Evolutionary conservation across 805 yeast genomes (phyloP).

Genomic region (Kluyveromyces lactis): DNA sequence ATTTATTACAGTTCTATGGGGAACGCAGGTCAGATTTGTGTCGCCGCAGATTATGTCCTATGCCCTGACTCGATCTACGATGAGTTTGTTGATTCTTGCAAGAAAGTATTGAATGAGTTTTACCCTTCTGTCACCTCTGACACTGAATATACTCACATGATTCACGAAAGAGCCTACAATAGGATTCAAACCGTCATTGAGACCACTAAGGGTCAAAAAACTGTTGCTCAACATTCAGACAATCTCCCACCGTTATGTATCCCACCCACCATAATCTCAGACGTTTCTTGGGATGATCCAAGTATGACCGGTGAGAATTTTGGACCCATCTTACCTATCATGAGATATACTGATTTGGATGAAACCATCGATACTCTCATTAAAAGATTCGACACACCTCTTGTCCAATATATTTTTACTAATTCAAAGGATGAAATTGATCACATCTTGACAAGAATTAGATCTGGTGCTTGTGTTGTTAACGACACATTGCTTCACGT

Average conservation of each 20-base stretch:
- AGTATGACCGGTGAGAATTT: constrained; percentile 72
- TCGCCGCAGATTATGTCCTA: constrained; percentile 75
- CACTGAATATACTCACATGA: constrained; percentile 51
- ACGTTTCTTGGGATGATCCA: constrained; percentile 57
- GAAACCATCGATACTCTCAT: constrained; percentile 38
- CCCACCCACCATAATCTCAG: constrained; percentile 65
- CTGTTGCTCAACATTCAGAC: constrained; percentile 40
- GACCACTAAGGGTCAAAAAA: constrained; percentile 39
- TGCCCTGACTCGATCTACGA: constrained; percentile 53
- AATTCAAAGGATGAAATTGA: constrained; percentile 39
- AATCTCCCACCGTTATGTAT: constrained; percentile 36
- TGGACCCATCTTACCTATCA: constrained; percentile 77
- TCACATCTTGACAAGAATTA: constrained; percentile 40
- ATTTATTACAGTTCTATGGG: constrained; percentile 69
- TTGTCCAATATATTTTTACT: constrained; percentile 69
- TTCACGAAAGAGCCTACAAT: constrained; percentile 45
- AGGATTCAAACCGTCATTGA: constrained; percentile 38
- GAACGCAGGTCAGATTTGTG: constrained; percentile 88
- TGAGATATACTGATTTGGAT: constrained; percentile 41
- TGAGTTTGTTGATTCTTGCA: constrained; percentile 37
- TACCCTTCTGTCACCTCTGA: constrained; percentile 34
- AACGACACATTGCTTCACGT: constrained; percentile 72
- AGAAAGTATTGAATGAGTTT: constrained; percentile 35
- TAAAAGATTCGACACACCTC: constrained; percentile 58
- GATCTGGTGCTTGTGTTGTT: constrained; percentile 65